A percentile compares a stretch with the other conserved stretches of the same genome.
These are phyloP conservation scores for Cystobasidium slooffiae DNA, from an alignment of 1,284 basidiomycete genomes.

Conservation along the genomic window DNA sequence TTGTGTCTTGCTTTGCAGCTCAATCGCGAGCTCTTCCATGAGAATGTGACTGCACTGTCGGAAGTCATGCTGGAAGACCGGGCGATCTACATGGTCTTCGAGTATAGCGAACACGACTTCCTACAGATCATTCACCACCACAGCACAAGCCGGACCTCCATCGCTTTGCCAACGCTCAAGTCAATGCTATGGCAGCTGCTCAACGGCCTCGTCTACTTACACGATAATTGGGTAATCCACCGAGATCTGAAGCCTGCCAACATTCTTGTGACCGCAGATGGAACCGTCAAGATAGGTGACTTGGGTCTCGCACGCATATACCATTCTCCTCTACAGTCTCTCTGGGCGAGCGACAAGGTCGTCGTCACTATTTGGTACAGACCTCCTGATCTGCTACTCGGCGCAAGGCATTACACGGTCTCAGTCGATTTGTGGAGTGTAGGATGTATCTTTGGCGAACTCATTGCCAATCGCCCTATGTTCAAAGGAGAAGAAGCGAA, in stretches of 20 bases:
- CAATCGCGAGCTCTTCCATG: conserved; percentile 79
- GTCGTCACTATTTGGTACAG: conserved; percentile 99
- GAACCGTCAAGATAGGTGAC: conserved; percentile 97
- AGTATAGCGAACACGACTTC: conserved; percentile 98
- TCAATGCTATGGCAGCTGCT: conserved; percentile 94
- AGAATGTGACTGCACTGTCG: conserved; percentile 86
- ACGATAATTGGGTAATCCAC: conserved; percentile 92
- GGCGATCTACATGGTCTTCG: conserved; percentile 98
- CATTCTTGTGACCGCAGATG: conserved; percentile 86
- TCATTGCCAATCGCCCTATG: conserved; percentile 89
- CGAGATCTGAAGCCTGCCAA: conserved; percentile 98
- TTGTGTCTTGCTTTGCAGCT: neutral
- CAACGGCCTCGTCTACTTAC: conserved; percentile 91
- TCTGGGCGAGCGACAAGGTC: conserved; percentile 84
- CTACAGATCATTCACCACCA: conserved; percentile 99
- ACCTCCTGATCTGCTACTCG: conserved; percentile 91
- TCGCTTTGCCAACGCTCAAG: conserved; percentile 80
- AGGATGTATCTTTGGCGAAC: conserved; percentile 92
- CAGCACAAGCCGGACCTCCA: conserved; percentile 78
- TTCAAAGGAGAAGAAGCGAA: conserved; percentile 99
- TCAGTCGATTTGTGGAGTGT: conserved; percentile 94
- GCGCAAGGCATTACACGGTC: conserved; percentile 82
- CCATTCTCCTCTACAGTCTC: conserved; percentile 79
- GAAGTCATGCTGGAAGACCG: conserved; percentile 98
- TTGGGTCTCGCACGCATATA: conserved; percentile 89